These are phyloP conservation scores for Trichothecium roseum DNA, from an alignment of 2,329 filamentous ascomycete species.

Conservation along the genomic window DNA sequence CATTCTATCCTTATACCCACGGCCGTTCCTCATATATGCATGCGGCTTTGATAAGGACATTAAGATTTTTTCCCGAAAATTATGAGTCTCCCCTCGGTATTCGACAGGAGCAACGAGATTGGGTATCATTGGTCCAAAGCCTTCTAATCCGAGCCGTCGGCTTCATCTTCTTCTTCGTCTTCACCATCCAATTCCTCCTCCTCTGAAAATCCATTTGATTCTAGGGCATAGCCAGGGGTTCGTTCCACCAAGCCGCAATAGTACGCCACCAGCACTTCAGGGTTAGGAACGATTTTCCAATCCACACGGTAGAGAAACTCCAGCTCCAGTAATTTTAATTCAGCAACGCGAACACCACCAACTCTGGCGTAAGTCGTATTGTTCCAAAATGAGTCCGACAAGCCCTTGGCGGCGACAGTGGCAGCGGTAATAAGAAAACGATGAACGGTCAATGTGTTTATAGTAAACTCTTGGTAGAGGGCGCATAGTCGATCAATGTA, in stretches of 20 bases:
- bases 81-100: too few species aligned
- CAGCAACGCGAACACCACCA: slow-evolving; percentile 80
- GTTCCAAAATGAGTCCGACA: slow-evolving; percentile 97
- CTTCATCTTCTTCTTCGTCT: slow-evolving; percentile 15
- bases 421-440: slow-evolving; percentile 94
- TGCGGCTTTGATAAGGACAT: too few species aligned
- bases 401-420: slow-evolving; percentile 88
- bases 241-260: slow-evolving; percentile 76
- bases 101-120: too few species aligned
- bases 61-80: too few species aligned
- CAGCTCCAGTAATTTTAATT: slow-evolving; percentile 82
- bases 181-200: slow-evolving; percentile 22
- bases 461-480: slow-evolving; percentile 87
- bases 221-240: slow-evolving; percentile 43
- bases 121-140: too few species aligned
- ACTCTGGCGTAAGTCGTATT: slow-evolving; percentile 94
- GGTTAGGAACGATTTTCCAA: slow-evolving; percentile 94
- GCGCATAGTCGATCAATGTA: slow-evolving; percentile 94
- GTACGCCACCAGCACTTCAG: slow-evolving; percentile 87
- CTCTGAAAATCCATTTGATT: slow-evolving; percentile 22
- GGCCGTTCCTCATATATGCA: too few species aligned
- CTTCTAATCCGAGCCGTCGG: slow-evolving; percentile 3
- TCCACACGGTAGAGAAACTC: slow-evolving; percentile 89
- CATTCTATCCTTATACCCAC: too few species aligned
- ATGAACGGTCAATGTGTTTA: slow-evolving; percentile 92